These are phyloP conservation scores for Paramecium biaurelia DNA, from an alignment of 73 alveolate species.

Conservation along the genomic window DNA sequence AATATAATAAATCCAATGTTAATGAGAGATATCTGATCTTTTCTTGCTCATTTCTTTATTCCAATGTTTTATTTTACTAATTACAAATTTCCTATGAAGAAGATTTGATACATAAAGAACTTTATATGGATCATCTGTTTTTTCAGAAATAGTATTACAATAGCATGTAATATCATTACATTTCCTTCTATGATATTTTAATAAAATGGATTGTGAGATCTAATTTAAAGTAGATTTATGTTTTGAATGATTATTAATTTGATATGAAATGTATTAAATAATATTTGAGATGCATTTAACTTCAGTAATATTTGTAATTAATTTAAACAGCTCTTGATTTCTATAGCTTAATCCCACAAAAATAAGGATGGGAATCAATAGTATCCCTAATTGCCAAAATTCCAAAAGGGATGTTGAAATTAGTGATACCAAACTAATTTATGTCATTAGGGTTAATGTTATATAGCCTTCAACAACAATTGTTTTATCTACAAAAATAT, in stretches of 20 bases:
- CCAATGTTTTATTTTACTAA: not conserved
- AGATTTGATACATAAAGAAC: not conserved
- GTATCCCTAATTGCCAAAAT: not conserved
- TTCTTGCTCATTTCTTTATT: not conserved
- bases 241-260: not conserved
- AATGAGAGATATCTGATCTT: not conserved
- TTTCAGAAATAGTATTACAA: not conserved
- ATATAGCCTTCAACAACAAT: not conserved
- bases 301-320: not conserved
- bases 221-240: not conserved
- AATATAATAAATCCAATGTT: not conserved
- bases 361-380: not conserved
- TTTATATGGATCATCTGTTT: not conserved
- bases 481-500: not conserved
- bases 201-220: not conserved
- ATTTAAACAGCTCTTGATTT: not conserved
- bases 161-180: not conserved
- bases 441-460: not conserved
- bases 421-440: not conserved
- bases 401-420: not conserved
- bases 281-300: not conserved
- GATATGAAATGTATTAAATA: not conserved
- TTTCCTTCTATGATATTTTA: not conserved
- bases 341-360: not conserved
- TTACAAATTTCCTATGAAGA: not conserved